Base-by-base conservation (phyloP, 768 basidiomycete species). In the Trametes maxima region DNA sequence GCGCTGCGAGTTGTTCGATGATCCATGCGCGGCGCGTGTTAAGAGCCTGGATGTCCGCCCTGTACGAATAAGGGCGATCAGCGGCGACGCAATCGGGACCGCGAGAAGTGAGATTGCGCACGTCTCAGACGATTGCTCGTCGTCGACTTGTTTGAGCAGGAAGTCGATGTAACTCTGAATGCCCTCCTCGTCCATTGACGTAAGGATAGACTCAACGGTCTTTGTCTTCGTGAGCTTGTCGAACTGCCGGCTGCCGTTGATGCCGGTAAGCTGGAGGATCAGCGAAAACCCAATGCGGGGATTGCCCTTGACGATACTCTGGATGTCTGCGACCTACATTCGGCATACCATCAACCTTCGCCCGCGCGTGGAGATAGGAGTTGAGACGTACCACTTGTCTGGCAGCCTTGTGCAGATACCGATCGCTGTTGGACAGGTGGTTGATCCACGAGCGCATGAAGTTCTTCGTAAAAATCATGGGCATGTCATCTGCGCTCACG, bases 391-490 rank as follows among this genome's bases (percentile, higher is more conserved):
- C 96, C 70, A 93, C 87, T 73, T 92, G 86, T 59, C 82, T 83
- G 2, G 96, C 93, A 17, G 89, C 88, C 74, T 93, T 95, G 77
- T 96, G 92, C 47, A 98, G 76, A 71, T 94, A 90, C 52, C 94
- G 84, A 73, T 98, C 95, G 46, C 81, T 82, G 55, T 92, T 88
- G 0, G 93, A 90, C 21, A 99, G 80, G 73, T 98, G 95, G 71
- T 96, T 96, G 61, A 96, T 95, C 93, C 95, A 96, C 39, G 89
- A 89, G 39, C 94, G 88, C 90, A 98, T 95, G 69, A 97, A 92
- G 72, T 97, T 95, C 68, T 89, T 89, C 19, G 92, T 95, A 73
- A 99, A 95, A 36, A 98, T 79, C 82, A 93, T 87, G 0, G 92
- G 89, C 67, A 96, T 79, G 54, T 85, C 88, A 46, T 82, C 75